Base-by-base conservation (phyloP, 2,329 filamentous ascomycete species). In the Cladosporium sp. region DNA sequence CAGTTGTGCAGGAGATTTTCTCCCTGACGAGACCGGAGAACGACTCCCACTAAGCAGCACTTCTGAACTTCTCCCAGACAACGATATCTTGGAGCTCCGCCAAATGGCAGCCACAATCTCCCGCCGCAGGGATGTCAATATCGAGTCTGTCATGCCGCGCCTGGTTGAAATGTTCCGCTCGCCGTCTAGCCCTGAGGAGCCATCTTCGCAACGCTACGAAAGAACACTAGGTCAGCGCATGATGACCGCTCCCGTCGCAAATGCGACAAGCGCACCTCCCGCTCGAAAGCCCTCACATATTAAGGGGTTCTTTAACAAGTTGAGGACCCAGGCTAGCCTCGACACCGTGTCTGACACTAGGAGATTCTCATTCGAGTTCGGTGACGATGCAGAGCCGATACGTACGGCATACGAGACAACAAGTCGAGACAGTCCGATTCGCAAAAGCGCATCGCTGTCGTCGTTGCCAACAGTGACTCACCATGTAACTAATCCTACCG, bases 281-380 rank as follows among this genome's bases (percentile, higher is more conserved):
- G 5, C 18, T 31, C 48, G 31, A 16, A 62, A 57, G 43, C 43
- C 56, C 10, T 56, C 56, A 9, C 55, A 54, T n/a, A 54, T 66
- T n/a, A 63, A 59, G 46, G 56, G 62, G 8, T 59, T 68, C 54
- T 59, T 67, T 35, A 59, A 65, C 22, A 62, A 57, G 52, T 37
- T 65, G 5, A 61, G 49, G 50, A 60, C 64, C n/a, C 62, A 63
- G 43, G 48, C 59, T 10, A 57, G 45, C 43, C 45, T 59, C 10
- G 63, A 64, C 10, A 50, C 48, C 22, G 22, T 51, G 9, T 48
- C 52, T 7, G 52, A 54, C 3, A 34, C 35, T 2, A 64, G 69
- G 33, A 66, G 70, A 38, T 75, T 74, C 56, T 75, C 72, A 0
- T 74, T 75, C 48, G 71, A 72, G 38, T 63, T 68, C 13, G 72